Percentiles rank a stretch among this genome's conserved stretches.
Conservation (phyloP, 805 yeast species). For the Candida verbasci region DNA sequence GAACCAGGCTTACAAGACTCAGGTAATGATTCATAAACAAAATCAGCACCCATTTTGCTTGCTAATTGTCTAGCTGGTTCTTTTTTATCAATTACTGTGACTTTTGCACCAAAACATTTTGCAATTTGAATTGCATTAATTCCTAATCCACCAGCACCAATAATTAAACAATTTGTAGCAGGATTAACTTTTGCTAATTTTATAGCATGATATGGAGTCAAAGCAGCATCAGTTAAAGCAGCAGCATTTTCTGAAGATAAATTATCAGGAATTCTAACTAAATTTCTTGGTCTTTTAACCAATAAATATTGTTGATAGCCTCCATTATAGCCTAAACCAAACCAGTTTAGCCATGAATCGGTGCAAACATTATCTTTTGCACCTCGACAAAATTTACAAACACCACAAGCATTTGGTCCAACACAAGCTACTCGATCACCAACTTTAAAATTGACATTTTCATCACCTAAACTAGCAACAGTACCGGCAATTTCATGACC, state of each 20-base stretch:
- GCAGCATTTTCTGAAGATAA: conserved; percentile 5
- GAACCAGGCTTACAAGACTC: conserved; percentile 22
- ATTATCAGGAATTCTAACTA: conserved; percentile 21
- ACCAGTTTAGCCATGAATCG: conserved; percentile 19
- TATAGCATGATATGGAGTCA: conserved; percentile 41
- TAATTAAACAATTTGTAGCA: conserved; percentile 29
- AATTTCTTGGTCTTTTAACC: conserved; percentile 26
- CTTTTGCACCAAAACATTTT: conserved; percentile 24
- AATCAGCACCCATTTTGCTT: conserved; percentile 34
- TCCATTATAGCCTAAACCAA: conserved; percentile 35
- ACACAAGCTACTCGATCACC: conserved; percentile 29
- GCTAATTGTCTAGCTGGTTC: conserved; percentile 24
- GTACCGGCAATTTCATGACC: conserved; percentile 44
- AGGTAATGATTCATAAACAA: conserved; percentile 29
- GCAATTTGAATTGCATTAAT: conserved; percentile 38
- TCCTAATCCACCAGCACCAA: conserved; percentile 43
- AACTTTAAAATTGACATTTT: conserved; percentile 14
- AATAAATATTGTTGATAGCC: conserved; percentile 38
- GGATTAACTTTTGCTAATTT: conserved; percentile 30
- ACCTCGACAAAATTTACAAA: conserved; percentile 27
- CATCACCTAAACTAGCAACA: conserved; percentile 22
- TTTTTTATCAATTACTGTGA: conserved; percentile 33
- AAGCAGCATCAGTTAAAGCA: conserved; percentile 36
- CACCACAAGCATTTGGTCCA: conserved; percentile 31
- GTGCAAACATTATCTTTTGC: conserved; percentile 33